Evolutionary conservation across 2,329 filamentous ascomycete species (phyloP).

Genomic region (Fusarium hainanense): DNA sequence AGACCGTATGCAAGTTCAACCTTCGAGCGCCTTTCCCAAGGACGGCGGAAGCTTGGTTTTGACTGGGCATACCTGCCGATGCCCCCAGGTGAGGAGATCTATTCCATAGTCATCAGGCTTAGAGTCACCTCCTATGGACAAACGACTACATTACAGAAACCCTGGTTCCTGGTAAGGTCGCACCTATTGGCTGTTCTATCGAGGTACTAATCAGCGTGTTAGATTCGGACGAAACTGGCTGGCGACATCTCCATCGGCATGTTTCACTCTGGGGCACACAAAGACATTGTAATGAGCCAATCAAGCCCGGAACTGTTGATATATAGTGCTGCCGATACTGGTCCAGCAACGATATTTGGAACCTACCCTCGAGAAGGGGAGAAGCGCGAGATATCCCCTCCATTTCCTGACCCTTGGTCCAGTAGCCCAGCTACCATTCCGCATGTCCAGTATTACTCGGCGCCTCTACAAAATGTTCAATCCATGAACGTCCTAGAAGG

Average conservation of each 20-base stretch:
- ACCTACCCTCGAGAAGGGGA: slow-evolving; percentile 6
- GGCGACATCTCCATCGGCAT: slow-evolving; percentile 11
- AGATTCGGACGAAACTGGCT: slow-evolving; percentile 21
- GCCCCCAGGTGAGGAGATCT: slow-evolving; percentile 12
- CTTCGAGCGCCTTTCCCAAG: background rate
- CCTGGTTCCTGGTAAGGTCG: slow-evolving; percentile 4
- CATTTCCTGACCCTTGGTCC: background rate
- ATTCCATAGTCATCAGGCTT: background rate
- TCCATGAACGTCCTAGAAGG: slow-evolving; percentile 3
- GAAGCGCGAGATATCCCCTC: background rate
- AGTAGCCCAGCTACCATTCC: background rate
- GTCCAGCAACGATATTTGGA: slow-evolving; percentile 22
- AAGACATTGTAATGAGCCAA: slow-evolving; percentile 9
- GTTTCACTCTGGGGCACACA: background rate
- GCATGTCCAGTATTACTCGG: slow-evolving; percentile 1
- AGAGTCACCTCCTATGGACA: background rate
- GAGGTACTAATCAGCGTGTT: background rate
- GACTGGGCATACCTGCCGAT: slow-evolving; percentile 11
- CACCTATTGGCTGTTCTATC: accelerated
- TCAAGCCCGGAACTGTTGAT: slow-evolving; percentile 14
- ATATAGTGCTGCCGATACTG: slow-evolving; percentile 6
- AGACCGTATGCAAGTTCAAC: background rate
- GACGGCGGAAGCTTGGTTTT: background rate
- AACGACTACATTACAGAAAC: slow-evolving; percentile 4
- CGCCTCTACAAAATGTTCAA: background rate